Evolutionary conservation across 768 basidiomycete genomes (phyloP), one percentile per base, ranked within the genome.

Genomic region (Pseudohyphozyma bogoriensis): DNA sequence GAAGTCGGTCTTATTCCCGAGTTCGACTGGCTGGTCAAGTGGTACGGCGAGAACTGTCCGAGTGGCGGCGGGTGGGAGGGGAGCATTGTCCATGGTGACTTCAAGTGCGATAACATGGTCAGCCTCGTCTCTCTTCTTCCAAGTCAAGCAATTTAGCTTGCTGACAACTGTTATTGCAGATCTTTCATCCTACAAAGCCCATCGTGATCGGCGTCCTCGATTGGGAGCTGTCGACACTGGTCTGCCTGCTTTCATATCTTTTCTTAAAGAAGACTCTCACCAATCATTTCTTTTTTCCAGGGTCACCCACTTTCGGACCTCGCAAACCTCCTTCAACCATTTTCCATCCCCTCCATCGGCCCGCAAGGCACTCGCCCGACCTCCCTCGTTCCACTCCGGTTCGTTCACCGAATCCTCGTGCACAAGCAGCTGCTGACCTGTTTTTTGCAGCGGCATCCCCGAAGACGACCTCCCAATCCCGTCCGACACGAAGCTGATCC

Each of bases 161-260:
- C 47, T 49, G 26, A 54, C 37, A 16, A 8, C 18, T 9, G 26
- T 15, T 16, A 6, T 29, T 24, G 8, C 42, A 75, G 74, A 76
- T 77, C 64, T 97, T 95, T 75, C 92, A 97, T 68, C 85, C 86
- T 0, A 88, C 84, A 0, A 85, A 96, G 74, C 89, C 91, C 62
- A 78, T 81, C 44, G 91, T 97, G 5, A 90, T 97, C 64, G 95
- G 89, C 8, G 89, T 99, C 40, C 74, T 99, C 52, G 93, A 99
- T 70, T 99, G 93, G 93, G 93, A 99, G 72, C 76, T 99, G 31
- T 95, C 89, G 70, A 96, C 93, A 1, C 80, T 99, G 13, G 92
- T 91, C 9, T 89, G 86, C 70, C 87, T 13, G 16, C 44, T 44
- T 24, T 45, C 22, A 13, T 39, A 20, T 22, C 47, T n/a, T 12